Percentiles rank a stretch among this genome's conserved stretches.
These are phyloP conservation scores for Erysimum cheiri DNA, from an alignment of 441 rosid genomes.

Conservation along the genomic window DNA sequence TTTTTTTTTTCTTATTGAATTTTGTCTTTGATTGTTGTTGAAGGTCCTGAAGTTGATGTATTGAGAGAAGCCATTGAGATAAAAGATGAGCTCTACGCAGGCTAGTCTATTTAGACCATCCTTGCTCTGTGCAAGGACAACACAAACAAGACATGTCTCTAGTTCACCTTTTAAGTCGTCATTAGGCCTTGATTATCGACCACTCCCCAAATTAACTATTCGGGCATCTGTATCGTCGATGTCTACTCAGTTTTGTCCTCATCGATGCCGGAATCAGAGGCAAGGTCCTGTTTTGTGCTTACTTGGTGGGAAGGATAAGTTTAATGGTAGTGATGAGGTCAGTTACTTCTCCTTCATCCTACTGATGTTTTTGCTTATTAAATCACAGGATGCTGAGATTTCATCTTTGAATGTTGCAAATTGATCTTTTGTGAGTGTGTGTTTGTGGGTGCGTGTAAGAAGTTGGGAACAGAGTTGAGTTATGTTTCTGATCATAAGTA, in stretches of 20 bases:
- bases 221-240: conserved; percentile 33
- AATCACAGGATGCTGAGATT: background rate
- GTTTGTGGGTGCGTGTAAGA: background rate
- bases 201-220: conserved; percentile 39
- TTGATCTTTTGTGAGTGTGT: background rate
- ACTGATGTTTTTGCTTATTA: background rate
- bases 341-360: background rate
- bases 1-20: background rate
- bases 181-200: conserved; percentile 12
- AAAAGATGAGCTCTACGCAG: conserved; percentile 51
- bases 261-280: conserved; percentile 37
- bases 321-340: conserved; percentile 53
- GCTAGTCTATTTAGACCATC: conserved; percentile 41
- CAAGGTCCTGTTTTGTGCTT: conserved; percentile 48
- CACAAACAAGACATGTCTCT: conserved; percentile 18
- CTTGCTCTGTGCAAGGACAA: conserved; percentile 2
- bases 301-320: conserved; percentile 64
- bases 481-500: background rate
- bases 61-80: conserved; percentile 19
- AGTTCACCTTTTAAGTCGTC: conserved; percentile 7
- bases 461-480: background rate
- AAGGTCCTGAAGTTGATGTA: conserved; percentile 27
- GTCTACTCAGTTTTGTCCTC: conserved; percentile 37
- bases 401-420: background rate
- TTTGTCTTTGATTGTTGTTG: conserved; percentile 17